Percentiles rank a stretch among this genome's conserved stretches.
phyloP scores from a whole-genome alignment of 2,329 filamentous ascomycete genomes.

The Cryphonectria nitschkei region DNA sequence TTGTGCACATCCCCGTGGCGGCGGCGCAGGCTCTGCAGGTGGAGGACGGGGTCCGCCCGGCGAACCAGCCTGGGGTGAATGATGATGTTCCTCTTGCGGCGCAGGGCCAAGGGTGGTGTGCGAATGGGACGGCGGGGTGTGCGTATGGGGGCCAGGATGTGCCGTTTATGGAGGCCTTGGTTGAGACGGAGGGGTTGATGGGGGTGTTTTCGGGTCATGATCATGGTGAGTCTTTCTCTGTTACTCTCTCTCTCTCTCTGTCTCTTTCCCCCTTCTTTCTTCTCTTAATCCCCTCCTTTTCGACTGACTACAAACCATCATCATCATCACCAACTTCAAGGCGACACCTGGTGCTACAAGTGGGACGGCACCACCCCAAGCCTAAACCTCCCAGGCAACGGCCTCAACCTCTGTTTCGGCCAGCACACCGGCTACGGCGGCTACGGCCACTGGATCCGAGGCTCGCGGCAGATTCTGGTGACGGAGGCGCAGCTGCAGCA shows the following conservation, averaged over 20 bases:
- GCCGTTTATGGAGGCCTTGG: conserved; percentile 60
- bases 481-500: conserved; percentile 31
- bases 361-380: conserved; percentile 36
- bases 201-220: conserved; percentile 63
- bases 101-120: conserved; percentile 41
- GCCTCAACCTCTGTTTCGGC: conserved; percentile 50
- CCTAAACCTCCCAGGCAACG: conserved; percentile 42
- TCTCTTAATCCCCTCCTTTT: no score
- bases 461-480: conserved; percentile 51
- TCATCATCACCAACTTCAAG: conserved; percentile 29
- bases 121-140: conserved; percentile 36
- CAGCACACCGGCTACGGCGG: conserved; percentile 73
- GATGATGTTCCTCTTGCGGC: conserved; percentile 37
- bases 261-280: no score
- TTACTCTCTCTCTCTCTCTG: no score
- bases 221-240: conserved; percentile 41
- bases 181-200: conserved; percentile 52
- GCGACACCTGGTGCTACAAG: conserved; percentile 53
- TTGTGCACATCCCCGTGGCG: conserved; percentile 52
- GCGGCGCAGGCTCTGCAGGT: conserved; percentile 38
- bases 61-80: conserved; percentile 41
- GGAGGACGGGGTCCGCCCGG: conserved; percentile 33
- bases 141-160: conserved; percentile 49
- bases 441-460: conserved; percentile 67
- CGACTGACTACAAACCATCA: not conserved